These are phyloP conservation scores for Vaccinium myrtillus DNA, from an alignment of 148 eudicot genomes.

Conservation along the genomic window DNA sequence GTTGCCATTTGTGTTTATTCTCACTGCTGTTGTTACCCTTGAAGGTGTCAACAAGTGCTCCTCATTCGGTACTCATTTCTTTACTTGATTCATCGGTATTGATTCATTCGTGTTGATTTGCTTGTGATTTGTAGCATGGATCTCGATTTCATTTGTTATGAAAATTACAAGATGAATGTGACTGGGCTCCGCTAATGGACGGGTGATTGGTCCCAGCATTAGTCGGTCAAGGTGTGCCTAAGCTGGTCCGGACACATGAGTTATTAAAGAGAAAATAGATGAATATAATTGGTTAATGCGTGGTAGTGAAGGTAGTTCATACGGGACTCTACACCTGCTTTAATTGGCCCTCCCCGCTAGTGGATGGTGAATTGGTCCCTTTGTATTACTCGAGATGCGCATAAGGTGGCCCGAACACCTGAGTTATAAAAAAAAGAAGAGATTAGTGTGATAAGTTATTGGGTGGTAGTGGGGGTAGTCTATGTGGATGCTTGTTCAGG, in stretches of 20 bases:
- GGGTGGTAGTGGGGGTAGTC: no score
- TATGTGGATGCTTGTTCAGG: no score
- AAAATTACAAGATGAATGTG: neutral
- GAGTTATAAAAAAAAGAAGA: neutral
- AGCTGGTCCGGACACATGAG: neutral
- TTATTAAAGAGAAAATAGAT: neutral
- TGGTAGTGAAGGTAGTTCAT: neutral
- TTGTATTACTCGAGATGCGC: neutral
- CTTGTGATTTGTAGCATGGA: neutral
- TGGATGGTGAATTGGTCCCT: neutral
- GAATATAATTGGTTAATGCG: slow-evolving; percentile 5
- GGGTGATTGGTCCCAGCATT: neutral
- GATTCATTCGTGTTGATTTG: neutral
- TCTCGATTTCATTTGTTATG: neutral
- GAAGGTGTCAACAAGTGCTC: slow-evolving; percentile 99
- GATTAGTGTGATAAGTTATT: no score
- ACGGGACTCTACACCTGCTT: neutral
- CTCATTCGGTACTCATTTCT: slow-evolving; percentile 58
- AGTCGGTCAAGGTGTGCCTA: neutral
- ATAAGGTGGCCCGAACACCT: neutral
- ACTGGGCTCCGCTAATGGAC: neutral
- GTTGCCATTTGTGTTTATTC: slow-evolving; percentile 90
- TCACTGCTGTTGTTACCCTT: slow-evolving; percentile 93
- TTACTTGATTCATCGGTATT: slow-evolving; percentile 1
- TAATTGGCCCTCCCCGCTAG: neutral